Evolutionary conservation across 257 asterid species (phyloP).

Genomic region (Phtheirospermum japonicum): DNA sequence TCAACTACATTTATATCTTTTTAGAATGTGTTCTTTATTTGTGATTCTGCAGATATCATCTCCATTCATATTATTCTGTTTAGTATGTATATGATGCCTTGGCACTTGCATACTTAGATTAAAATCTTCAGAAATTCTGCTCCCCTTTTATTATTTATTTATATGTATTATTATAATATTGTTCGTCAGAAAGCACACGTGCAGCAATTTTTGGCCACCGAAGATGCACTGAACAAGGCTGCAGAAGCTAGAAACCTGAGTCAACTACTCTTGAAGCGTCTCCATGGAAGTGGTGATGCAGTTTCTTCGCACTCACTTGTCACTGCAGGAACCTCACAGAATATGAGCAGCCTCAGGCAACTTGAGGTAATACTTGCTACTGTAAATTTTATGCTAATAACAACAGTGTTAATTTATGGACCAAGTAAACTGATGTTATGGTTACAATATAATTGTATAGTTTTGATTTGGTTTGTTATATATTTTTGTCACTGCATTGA

Average conservation of each 20-base stretch:
- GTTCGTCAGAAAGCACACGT: conserved; percentile 88
- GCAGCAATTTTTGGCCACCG: conserved; percentile 96
- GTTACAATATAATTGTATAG: neutral
- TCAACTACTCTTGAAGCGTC: conserved; percentile 74
- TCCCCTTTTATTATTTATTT: neutral
- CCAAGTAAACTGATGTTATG: conserved; percentile 13
- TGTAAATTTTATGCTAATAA: conserved; percentile 4
- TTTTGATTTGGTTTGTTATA: conserved; percentile 4
- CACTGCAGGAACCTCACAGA: conserved; percentile 66
- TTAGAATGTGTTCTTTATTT: conserved; percentile 8
- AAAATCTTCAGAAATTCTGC: conserved; percentile 4
- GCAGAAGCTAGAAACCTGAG: conserved; percentile 89
- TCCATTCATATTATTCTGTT: conserved; percentile 6
- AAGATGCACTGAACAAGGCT: conserved; percentile 96
- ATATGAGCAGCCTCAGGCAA: conserved; percentile 99
- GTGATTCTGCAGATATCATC: conserved; percentile 24
- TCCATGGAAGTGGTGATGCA: conserved; percentile 81
- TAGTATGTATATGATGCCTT: conserved; percentile 12
- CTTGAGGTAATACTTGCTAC: conserved; percentile 68
- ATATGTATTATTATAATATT: conserved; percentile 6
- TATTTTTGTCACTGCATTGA: conserved; percentile 18
- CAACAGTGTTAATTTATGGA: neutral
- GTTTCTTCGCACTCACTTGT: conserved; percentile 65
- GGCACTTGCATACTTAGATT: conserved; percentile 3
- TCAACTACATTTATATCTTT: neutral